Conservation (phyloP, 1,284 basidiomycete species). For the Tilletia indica region DNA sequence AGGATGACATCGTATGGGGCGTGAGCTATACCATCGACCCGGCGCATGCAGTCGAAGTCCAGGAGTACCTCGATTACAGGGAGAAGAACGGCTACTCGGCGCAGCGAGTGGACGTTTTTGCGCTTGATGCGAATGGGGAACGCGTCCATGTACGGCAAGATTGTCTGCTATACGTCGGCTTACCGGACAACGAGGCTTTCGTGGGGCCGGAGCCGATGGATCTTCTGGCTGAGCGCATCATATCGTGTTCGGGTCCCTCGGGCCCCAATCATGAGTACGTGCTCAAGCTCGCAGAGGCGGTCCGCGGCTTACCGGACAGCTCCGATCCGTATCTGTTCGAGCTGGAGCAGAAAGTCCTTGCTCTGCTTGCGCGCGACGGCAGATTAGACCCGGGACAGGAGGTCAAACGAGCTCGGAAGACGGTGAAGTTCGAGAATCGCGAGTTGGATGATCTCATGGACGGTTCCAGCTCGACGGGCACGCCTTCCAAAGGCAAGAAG, state of each 20-base stretch:
- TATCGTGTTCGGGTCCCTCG: constrained; percentile 73
- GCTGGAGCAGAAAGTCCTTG: constrained; percentile 63
- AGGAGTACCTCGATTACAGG: constrained; percentile 77
- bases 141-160: constrained; percentile 62
- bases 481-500: neutral
- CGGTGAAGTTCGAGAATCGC: neutral
- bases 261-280: constrained; percentile 81
- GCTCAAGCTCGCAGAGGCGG: constrained; percentile 68
- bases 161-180: constrained; percentile 70
- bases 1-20: constrained; percentile 71
- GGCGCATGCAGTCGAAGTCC: constrained; percentile 68
- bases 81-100: constrained; percentile 66
- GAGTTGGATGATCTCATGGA: constrained; percentile 15
- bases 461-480: neutral
- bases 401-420: neutral
- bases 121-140: constrained; percentile 59
- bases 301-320: constrained; percentile 70
- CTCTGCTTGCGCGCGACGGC: constrained; percentile 28
- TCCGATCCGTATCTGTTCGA: constrained; percentile 73
- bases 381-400: neutral
- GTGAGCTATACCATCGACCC: constrained; percentile 81
- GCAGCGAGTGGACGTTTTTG: constrained; percentile 37
- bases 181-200: constrained; percentile 75
- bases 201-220: constrained; percentile 76
- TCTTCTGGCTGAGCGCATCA: constrained; percentile 68